phyloP scores from a whole-genome alignment of 129 eudicot genomes.

The Flaveria ramosissima region DNA sequence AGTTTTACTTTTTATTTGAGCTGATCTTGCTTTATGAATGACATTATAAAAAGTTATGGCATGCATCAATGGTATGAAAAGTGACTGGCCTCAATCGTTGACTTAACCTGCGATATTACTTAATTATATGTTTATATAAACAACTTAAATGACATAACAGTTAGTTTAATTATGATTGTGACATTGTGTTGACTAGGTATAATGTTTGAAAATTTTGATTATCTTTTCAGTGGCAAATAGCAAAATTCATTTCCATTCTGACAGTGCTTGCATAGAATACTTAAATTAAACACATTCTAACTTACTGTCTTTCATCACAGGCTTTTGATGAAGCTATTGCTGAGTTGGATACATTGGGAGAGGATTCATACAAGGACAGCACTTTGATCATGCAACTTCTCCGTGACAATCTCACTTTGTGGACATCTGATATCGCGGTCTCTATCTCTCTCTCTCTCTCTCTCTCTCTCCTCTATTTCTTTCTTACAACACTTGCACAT shows the following conservation, averaged over 20 bases:
- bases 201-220: slow-evolving; percentile 2
- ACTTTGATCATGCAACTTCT: slow-evolving; percentile 93
- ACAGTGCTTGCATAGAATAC: neutral
- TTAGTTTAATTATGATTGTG: neutral
- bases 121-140: neutral
- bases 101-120: neutral
- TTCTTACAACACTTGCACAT: too few relatives aligned
- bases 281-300: neutral
- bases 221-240: neutral
- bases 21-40: neutral
- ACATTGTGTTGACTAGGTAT: neutral
- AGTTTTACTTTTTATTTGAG: neutral
- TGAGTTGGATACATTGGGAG: slow-evolving; percentile 91
- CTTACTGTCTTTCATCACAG: slow-evolving; percentile 37
- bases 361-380: slow-evolving; percentile 98
- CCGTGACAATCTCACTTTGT: slow-evolving; percentile 86
- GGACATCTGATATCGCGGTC: slow-evolving; percentile 90
- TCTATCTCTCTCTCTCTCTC: slow-evolving; percentile 27
- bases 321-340: slow-evolving; percentile 96
- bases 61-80: slow-evolving; percentile 1
- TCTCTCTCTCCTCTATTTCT: neutral
- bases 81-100: neutral
- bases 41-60: neutral
- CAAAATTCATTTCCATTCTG: neutral
- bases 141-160: neutral